Conservation (phyloP, 1,284 basidiomycete species). For the Polyporus tsugae region DNA sequence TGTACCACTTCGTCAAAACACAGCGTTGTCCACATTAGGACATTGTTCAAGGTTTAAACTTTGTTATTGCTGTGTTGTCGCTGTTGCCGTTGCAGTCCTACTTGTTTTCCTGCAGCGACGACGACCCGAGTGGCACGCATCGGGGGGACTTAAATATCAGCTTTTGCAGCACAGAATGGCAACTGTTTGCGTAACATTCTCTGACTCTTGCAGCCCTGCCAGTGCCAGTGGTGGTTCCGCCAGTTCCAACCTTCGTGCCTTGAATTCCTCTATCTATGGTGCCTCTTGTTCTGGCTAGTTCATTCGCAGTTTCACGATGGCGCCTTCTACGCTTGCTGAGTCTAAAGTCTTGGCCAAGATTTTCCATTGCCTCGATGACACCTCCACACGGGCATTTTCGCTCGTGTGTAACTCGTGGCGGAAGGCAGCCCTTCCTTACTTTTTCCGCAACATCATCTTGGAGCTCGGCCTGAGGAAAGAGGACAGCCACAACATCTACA, state of each 20-base stretch:
- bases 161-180: background rate
- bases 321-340: background rate
- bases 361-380: background rate
- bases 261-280: background rate
- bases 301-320: background rate
- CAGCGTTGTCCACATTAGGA: background rate
- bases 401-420: background rate
- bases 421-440: background rate
- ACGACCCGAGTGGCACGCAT: background rate
- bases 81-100: background rate
- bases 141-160: background rate
- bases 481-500: background rate
- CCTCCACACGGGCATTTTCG: background rate
- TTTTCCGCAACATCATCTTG: background rate
- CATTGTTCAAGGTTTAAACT: background rate
- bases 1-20: background rate
- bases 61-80: background rate
- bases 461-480: background rate
- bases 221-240: background rate
- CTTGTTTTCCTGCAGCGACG: background rate
- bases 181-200: background rate
- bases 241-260: background rate
- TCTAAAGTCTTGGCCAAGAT: background rate
- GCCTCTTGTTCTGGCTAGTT: background rate
- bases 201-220: background rate